These are phyloP conservation scores for Hamamelis virginiana DNA, from an alignment of 164 flowering plant species.

Conservation along the genomic window DNA sequence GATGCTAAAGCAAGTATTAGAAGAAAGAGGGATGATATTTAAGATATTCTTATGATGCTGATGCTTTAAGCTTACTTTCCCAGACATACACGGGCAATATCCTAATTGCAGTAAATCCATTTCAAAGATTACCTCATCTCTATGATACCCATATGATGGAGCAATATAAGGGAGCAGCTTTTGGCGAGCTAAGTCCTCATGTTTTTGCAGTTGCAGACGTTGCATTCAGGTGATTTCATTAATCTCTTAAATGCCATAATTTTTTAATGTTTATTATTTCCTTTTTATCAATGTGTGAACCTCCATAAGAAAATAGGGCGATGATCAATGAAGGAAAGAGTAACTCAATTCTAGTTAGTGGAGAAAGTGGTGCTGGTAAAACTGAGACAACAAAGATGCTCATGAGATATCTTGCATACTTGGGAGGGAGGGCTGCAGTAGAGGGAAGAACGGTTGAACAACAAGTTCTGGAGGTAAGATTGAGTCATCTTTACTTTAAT, in stretches of 20 bases:
- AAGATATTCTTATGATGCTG: not conserved
- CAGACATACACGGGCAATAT: constrained; percentile 99
- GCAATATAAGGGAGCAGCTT: constrained; percentile 92
- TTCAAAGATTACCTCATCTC: constrained; percentile 96
- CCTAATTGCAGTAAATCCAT: constrained; percentile 93
- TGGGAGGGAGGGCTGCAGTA: constrained; percentile 91
- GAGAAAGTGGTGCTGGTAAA: constrained; percentile 99
- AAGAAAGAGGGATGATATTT: not conserved
- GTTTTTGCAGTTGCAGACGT: constrained; percentile 98
- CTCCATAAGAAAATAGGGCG: constrained; percentile 51
- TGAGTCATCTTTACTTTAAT: not conserved
- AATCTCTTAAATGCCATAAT: not conserved
- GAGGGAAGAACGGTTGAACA: constrained; percentile 99
- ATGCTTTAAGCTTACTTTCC: constrained; percentile 8
- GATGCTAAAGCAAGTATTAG: constrained; percentile 5
- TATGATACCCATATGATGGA: constrained; percentile 99
- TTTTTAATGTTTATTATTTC: not conserved
- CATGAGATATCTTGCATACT: constrained; percentile 93
- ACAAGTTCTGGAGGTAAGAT: constrained; percentile 94
- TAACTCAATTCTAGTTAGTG: constrained; percentile 97
- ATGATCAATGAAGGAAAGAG: constrained; percentile 98
- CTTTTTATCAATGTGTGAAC: constrained; percentile 10
- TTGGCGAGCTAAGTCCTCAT: constrained; percentile 99
- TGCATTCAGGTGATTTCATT: constrained; percentile 73
- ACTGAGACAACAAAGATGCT: constrained; percentile 99